A percentile compares a stretch with the other conserved stretches of the same genome.
phyloP scores from a whole-genome alignment of 257 asterid genomes.

The Paulownia fortunei region DNA sequence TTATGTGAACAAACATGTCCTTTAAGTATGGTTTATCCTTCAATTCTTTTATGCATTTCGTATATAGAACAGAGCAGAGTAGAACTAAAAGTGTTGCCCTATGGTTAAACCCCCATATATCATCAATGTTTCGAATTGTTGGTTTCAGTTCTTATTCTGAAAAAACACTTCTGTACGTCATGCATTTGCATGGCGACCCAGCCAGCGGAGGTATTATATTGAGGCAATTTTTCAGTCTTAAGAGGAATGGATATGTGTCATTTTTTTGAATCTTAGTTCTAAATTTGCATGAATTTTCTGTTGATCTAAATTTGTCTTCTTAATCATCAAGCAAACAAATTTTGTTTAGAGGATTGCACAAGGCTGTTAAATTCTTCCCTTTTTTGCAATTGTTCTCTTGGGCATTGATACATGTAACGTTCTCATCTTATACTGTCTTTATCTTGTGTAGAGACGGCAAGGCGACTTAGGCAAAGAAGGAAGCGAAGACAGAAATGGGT shows the following conservation, averaged over 20 bases:
- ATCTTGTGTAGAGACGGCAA: conserved; percentile 59
- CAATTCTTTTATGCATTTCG: neutral
- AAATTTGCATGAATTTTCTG: no score
- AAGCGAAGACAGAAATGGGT: conserved; percentile 71
- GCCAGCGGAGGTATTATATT: no score
- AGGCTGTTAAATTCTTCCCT: no score
- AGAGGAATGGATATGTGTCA: no score
- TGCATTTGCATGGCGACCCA: no score
- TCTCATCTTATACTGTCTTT: conserved; percentile 16
- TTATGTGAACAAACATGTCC: neutral
- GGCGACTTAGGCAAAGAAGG: conserved; percentile 75
- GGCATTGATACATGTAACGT: neutral
- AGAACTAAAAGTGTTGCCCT: neutral
- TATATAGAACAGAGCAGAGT: neutral
- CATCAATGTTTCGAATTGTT: neutral
- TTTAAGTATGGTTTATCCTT: neutral
- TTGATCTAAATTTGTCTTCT: no score
- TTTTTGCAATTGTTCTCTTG: neutral
- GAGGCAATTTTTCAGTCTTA: no score
- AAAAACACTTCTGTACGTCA: neutral
- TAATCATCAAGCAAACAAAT: no score
- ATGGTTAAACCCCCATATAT: neutral
- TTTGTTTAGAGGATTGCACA: no score
- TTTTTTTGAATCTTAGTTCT: no score
- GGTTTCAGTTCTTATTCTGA: neutral